Conservation (phyloP, 176 grass and related monocot genomes). For the Carex cristatella region DNA sequence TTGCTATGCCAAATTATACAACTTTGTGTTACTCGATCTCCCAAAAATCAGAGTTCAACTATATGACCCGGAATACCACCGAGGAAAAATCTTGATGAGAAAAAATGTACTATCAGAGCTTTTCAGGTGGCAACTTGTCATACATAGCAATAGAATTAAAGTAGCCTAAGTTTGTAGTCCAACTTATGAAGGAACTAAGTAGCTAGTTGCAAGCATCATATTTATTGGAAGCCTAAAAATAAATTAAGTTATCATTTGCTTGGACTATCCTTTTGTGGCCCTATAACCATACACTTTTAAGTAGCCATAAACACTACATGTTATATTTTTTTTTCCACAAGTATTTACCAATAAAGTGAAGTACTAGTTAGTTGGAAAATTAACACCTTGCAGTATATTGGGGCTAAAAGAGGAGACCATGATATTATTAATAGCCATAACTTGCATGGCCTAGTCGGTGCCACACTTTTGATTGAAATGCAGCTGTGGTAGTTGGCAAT, state of each 20-base stretch:
- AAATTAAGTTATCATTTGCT: not conserved
- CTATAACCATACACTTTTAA: not conserved
- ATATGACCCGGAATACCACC: not conserved
- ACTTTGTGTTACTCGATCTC: not conserved
- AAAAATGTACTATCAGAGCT: not conserved
- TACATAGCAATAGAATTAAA: not conserved
- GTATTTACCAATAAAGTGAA: not conserved
- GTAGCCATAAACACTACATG: not conserved
- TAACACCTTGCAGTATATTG: not conserved
- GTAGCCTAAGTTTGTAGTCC: not conserved
- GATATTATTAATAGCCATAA: not conserved
- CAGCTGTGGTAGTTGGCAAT: constrained; percentile 10
- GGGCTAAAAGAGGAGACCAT: not conserved
- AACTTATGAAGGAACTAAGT: not conserved
- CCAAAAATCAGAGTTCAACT: not conserved
- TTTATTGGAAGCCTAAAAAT: not conserved
- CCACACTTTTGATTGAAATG: constrained; percentile 5
- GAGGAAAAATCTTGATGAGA: not conserved
- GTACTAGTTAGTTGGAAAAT: not conserved
- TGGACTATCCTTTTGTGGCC: not conserved
- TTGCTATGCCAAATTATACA: not conserved
- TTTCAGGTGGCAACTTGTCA: not conserved
- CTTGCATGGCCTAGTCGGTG: not conserved
- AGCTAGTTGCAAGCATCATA: not conserved
- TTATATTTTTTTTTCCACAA: not conserved